phyloP scores from a whole-genome alignment of 805 yeast genomes.

The Candida stauntonica region DNA sequence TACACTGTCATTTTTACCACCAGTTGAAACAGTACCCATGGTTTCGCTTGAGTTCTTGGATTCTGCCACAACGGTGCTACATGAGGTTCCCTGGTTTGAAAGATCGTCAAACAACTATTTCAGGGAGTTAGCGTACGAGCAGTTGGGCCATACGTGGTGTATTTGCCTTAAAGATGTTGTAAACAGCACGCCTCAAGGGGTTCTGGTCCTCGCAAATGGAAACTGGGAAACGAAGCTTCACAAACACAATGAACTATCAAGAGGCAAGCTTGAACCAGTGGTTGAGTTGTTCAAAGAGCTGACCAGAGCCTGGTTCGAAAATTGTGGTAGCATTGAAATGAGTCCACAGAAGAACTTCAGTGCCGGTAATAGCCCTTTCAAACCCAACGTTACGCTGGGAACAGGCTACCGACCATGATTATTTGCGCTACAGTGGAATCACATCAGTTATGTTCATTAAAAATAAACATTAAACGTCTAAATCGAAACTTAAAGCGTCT shows the following conservation, averaged over 20 bases:
- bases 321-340: constrained; percentile 11
- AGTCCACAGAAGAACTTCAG: constrained; percentile 21
- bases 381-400: constrained; percentile 10
- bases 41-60: constrained; percentile 60
- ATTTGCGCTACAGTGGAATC: background rate
- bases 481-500: constrained; percentile 15
- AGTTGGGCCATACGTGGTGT: constrained; percentile 55
- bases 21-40: constrained; percentile 49
- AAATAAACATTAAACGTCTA: constrained; percentile 7
- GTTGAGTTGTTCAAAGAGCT: constrained; percentile 41
- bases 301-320: constrained; percentile 28
- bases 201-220: constrained; percentile 32
- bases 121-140: constrained; percentile 52
- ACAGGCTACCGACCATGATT: background rate
- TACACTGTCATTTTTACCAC: constrained; percentile 68
- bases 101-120: constrained; percentile 39
- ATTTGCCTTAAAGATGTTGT: constrained; percentile 36
- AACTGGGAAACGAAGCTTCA: constrained; percentile 39
- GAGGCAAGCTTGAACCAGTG: constrained; percentile 39
- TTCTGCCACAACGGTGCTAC: constrained; percentile 54
- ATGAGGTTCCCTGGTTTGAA: constrained; percentile 62
- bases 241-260: constrained; percentile 40
- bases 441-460: background rate
- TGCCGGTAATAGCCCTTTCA: constrained; percentile 22
- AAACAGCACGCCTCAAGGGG: constrained; percentile 13